A percentile compares a stretch with the other conserved stretches of the same genome.
phyloP scores from a whole-genome alignment of 1,284 basidiomycete species.

The Sporisorium scitamineum region DNA sequence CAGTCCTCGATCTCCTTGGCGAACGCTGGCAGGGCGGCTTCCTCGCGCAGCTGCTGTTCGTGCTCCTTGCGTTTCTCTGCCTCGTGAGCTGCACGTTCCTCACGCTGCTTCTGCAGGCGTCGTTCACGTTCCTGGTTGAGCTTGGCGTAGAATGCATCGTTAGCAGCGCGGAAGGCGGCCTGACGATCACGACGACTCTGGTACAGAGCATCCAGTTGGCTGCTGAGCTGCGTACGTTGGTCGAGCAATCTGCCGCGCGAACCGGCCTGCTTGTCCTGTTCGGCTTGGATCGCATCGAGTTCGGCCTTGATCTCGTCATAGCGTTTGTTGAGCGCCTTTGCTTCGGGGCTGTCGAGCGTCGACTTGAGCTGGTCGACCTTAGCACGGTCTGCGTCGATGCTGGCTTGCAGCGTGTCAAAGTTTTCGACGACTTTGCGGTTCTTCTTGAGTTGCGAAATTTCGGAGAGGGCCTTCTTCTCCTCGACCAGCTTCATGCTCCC shows the following conservation, averaged over 20 bases:
- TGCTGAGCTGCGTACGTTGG: slow-evolving; percentile 80
- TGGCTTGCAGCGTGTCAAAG: slow-evolving; percentile 74
- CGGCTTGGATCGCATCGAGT: slow-evolving; percentile 86
- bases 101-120: slow-evolving; percentile 82
- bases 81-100: slow-evolving; percentile 86
- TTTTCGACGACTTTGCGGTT: slow-evolving; percentile 60
- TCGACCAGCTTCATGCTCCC: slow-evolving; percentile 93
- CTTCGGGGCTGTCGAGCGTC: slow-evolving; percentile 90
- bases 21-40: slow-evolving; percentile 90
- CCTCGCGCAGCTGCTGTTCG: slow-evolving; percentile 85
- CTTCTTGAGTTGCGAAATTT: slow-evolving; percentile 78
- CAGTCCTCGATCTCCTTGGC: slow-evolving; percentile 96
- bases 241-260: slow-evolving; percentile 86
- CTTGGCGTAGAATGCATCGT: slow-evolving; percentile 64
- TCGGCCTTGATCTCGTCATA: slow-evolving; percentile 87
- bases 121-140: slow-evolving; percentile 67
- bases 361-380: slow-evolving; percentile 83
- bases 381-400: slow-evolving; percentile 84
- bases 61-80: slow-evolving; percentile 84
- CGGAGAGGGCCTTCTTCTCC: slow-evolving; percentile 92
- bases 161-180: slow-evolving; percentile 60
- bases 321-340: slow-evolving; percentile 82
- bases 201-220: slow-evolving; percentile 77
- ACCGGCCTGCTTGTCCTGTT: slow-evolving; percentile 86
- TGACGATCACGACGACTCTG: slow-evolving; percentile 79